These are phyloP conservation scores for Eucalyptus leucophloia DNA, from an alignment of 345 rosid species.

Conservation along the genomic window DNA sequence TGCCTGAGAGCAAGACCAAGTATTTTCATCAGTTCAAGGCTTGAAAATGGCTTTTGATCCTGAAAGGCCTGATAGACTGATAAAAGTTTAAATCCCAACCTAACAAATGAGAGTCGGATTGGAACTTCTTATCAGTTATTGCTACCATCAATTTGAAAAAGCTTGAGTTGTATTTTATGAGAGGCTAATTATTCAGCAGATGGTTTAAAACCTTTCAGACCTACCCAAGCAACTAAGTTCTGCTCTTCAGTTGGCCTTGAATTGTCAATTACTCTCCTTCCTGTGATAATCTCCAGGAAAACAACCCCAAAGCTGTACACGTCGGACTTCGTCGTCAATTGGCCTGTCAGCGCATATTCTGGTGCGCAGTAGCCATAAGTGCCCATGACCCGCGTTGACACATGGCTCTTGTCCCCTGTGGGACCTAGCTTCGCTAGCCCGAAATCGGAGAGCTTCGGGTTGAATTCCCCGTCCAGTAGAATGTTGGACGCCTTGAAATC, in stretches of 20 bases:
- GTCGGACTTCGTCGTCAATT: constrained; percentile 10
- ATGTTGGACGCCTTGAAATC: constrained; percentile 18
- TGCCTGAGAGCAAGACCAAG: constrained; percentile 14
- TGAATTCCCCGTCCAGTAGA: constrained; percentile 6
- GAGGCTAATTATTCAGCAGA: neutral
- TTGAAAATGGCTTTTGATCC: neutral
- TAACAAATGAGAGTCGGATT: neutral
- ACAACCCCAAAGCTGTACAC: constrained; percentile 17
- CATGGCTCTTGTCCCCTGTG: constrained; percentile 8
- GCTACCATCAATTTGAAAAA: neutral
- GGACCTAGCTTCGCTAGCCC: constrained; percentile 15
- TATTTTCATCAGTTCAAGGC: neutral
- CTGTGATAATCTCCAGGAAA: constrained; percentile 13
- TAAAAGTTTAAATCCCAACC: neutral
- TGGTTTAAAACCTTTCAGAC: neutral
- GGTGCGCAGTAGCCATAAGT: constrained; percentile 17
- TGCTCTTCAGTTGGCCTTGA: constrained; percentile 10
- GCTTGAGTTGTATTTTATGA: neutral
- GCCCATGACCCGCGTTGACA: constrained; percentile 14
- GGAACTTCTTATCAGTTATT: neutral
- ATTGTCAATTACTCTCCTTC: constrained; percentile 10
- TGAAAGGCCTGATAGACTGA: neutral
- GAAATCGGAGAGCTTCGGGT: constrained; percentile 16
- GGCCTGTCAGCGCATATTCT: constrained; percentile 8
- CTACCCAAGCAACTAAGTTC: constrained; percentile 13